Base-by-base conservation (phyloP, 306 rosid genomes). In the Calophaca sinica region DNA sequence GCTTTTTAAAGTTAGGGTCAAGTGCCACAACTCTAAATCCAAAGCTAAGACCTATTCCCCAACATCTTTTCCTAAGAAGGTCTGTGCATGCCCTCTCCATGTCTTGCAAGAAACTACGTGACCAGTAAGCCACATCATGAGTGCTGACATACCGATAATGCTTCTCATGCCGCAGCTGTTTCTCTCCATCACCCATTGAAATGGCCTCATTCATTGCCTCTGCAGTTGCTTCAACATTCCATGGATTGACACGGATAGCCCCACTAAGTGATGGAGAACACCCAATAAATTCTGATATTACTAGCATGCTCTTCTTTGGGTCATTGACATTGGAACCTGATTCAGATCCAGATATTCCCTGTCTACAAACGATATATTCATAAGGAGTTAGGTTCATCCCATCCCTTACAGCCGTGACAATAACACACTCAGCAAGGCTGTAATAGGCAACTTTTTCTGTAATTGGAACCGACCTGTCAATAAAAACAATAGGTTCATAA, bases 211-310 rank as follows among this genome's bases (percentile, higher is more conserved):
- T 86, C 92, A 91, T 70, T 52, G 92, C 96, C 80, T 91, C 96
- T 7, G 88, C 86, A 74, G 94, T 91, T 73, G 87, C 64, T 77
- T 91, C 94, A 69, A 91, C 86, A 81, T 84, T 88, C 94, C 96
- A 91, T 62, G 94, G 96, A 65, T 89, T 91, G 55, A 88, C 68
- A 33, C 94, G 96, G 66, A 91, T 87, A 53, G 96, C 93, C 75
- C 96, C 96, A 60, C 94, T 88, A 2, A 91, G 94, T 13, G 96
- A 91, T 46, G 93, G 96, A 80, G 96, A 88, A 62, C 96, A 91
- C 52, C 96, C 96, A 81, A 91, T 84, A 81, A 91, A 91, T 70
- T 91, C 96, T 20, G 94, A 88, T 77, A 91, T 85, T 75, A 88
- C 96, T n/a, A 91, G 62, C 92, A 91, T 87, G 78, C 96, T 89